Percentiles rank a stretch among this genome's conserved stretches.
Evolutionary conservation across 2,329 filamentous ascomycete species (phyloP).

Genomic region (Graphilbum sp.): DNA sequence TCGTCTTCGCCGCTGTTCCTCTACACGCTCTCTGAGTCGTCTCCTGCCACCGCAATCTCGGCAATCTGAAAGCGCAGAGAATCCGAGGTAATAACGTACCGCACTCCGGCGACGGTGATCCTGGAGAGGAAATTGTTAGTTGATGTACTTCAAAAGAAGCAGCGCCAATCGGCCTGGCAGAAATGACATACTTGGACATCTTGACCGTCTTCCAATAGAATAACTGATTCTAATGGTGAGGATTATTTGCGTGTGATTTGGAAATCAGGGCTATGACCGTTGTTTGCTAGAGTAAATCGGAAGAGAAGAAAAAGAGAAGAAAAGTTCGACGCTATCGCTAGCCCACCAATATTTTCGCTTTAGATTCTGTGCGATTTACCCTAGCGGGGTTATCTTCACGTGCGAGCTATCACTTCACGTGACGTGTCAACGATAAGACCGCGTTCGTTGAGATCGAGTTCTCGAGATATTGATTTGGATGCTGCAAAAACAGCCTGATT

Average conservation of each 20-base stretch:
- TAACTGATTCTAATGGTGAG: slow-evolving; percentile 13
- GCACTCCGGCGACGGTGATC: slow-evolving; percentile 20
- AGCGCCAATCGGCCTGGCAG: slow-evolving; percentile 43
- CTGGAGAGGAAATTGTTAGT: slow-evolving; percentile 23
- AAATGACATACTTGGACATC: slow-evolving; percentile 46
- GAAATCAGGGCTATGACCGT: slow-evolving; percentile 1
- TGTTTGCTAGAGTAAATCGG: not conserved
- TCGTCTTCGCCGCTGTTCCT: too few species aligned
- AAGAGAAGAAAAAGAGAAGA: not conserved
- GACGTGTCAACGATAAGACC: not conserved
- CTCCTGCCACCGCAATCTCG: too few species aligned
- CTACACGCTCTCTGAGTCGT: too few species aligned
- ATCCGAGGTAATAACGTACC: slow-evolving; percentile 5
- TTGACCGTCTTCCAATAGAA: slow-evolving; percentile 52
- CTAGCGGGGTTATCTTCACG: slow-evolving; percentile 1
- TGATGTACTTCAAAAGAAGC: slow-evolving; percentile 12
- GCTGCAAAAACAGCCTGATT: too few species aligned
- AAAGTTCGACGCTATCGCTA: not conserved
- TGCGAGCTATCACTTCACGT: not conserved
- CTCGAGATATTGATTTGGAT: too few species aligned
- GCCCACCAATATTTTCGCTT: not conserved
- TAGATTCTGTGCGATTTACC: slow-evolving; percentile 2
- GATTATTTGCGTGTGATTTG: slow-evolving; percentile 10
- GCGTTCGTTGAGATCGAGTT: too few species aligned
- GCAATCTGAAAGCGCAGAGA: too few species aligned